Evolutionary conservation across 495 filamentous ascomycete species (phyloP), one percentile per base, ranked within the genome.

Genomic region (Darksidea phi): DNA sequence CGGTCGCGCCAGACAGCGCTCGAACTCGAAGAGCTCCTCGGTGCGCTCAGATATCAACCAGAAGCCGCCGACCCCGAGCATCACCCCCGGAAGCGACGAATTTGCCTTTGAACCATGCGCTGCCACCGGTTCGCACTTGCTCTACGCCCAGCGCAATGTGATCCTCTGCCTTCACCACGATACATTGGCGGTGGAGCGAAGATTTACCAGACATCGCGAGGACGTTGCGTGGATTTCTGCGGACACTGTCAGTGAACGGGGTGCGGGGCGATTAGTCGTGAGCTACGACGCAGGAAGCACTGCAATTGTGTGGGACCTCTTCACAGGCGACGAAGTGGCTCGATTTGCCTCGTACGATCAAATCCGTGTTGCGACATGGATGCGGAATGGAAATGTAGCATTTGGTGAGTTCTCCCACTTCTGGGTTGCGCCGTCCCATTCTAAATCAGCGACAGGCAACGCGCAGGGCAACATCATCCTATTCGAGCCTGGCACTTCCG

Each of bases 331-430:
- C 38, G 91, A 96, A 69, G 82, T 96, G 61, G 86, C 94, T 17
- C 81, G 92, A 48, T 97, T 97, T 73, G 86, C 86, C 52, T 90
- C 91, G 0, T 97, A 95, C 69, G 91, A 96, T 70, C 81, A 86
- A 60, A 81, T 98, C 55, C 83, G 82, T 38, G 86, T 89, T 48
- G 94, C 94, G 47, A 80, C 88, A 17, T 98, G 93, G 91, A 96
- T 98, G 94, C 83, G 87, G 48, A 96, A 97, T 77, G 94, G 95
- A 38, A 95, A 97, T 80, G 85, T 98, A 57, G 93, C 90, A 51
- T 97, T 97, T 78, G 94, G 93, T 96, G 79, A 71, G 80, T 57
- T 32, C 10, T 10, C 17, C n/a, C n/a, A 28, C 17, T 13, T 18
- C 42, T 21, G 36, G 10, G 8, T 17, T 24, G 37, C 25, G 20